Evolutionary conservation across 176 grass and related monocot genomes (phyloP).

Genomic region (Triticum dicoccoides): DNA sequence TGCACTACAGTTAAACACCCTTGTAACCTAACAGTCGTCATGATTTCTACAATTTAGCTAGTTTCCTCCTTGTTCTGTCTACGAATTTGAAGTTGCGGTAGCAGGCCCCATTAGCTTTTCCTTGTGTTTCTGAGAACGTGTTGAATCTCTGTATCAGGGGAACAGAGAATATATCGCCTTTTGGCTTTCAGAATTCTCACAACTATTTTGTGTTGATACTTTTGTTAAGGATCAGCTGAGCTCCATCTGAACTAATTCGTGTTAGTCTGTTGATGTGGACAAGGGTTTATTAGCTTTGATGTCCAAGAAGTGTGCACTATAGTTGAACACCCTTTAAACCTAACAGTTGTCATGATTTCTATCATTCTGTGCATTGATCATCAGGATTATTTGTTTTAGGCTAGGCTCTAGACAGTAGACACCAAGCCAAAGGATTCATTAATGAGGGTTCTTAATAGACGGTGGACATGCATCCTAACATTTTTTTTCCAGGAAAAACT

Average conservation of each 20-base stretch:
- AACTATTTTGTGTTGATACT: background rate
- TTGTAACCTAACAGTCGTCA: background rate
- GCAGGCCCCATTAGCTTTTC: background rate
- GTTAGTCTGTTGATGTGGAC: background rate
- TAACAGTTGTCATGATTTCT: background rate
- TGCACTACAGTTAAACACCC: no score
- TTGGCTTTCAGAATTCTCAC: background rate
- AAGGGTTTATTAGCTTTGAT: background rate
- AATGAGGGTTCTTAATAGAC: background rate
- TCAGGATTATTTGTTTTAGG: background rate
- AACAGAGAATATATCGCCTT: background rate
- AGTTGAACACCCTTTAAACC: background rate
- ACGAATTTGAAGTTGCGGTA: background rate
- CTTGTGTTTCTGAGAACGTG: background rate
- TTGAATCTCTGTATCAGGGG: conserved; percentile 9
- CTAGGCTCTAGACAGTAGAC: background rate
- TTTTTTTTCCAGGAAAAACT: background rate
- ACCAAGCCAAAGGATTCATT: background rate
- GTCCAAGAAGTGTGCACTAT: background rate
- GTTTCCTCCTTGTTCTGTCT: background rate
- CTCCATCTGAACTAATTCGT: background rate
- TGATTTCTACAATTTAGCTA: background rate
- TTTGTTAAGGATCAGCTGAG: background rate
- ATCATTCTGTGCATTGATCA: background rate
- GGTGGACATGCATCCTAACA: background rate